phyloP scores from a whole-genome alignment of 495 filamentous ascomycete species.

The Amorphotheca resinae region DNA sequence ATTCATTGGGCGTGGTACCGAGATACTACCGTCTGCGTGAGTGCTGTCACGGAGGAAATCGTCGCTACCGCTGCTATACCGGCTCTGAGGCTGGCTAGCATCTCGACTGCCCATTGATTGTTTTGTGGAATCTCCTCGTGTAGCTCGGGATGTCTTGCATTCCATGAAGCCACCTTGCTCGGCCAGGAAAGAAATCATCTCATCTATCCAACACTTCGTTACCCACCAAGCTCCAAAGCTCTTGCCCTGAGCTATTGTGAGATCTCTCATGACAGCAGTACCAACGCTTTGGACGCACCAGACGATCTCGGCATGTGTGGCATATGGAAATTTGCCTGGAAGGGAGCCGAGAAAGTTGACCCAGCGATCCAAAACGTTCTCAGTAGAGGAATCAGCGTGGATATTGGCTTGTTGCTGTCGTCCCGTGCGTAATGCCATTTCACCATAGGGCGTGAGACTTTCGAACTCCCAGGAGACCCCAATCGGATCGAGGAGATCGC shows the following conservation, averaged over 20 bases:
- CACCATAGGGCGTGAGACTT: slow-evolving; percentile 39
- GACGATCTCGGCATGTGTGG: slow-evolving; percentile 50
- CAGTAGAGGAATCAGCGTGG: slow-evolving; percentile 30
- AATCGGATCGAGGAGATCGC: slow-evolving; percentile 54
- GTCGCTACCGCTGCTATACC: slow-evolving; percentile 34
- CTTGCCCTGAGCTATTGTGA: slow-evolving; percentile 68
- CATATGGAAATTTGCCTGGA: slow-evolving; percentile 60
- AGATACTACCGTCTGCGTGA: slow-evolving; percentile 7
- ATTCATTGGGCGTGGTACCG: slow-evolving; percentile 19
- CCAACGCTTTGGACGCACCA: slow-evolving; percentile 56
- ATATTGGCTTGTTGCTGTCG: slow-evolving; percentile 20
- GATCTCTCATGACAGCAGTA: slow-evolving; percentile 58
- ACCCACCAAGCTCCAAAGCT: slow-evolving; percentile 97
- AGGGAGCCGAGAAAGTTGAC: slow-evolving; percentile 67
- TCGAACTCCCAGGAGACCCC: slow-evolving; percentile 42
- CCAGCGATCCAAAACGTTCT: slow-evolving; percentile 75
- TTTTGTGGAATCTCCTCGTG: not conserved
- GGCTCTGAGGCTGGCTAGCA: slow-evolving; percentile 21
- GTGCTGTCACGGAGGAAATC: slow-evolving; percentile 17
- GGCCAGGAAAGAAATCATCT: slow-evolving; percentile 85
- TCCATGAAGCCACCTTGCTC: slow-evolving; percentile 88
- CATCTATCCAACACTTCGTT: slow-evolving; percentile 93
- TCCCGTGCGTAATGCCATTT: slow-evolving; percentile 33
- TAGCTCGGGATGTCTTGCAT: slow-evolving; percentile 25
- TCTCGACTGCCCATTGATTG: slow-evolving; percentile 22